phyloP scores from a whole-genome alignment of 768 basidiomycete species.

The Pleurotus tuoliensis region DNA sequence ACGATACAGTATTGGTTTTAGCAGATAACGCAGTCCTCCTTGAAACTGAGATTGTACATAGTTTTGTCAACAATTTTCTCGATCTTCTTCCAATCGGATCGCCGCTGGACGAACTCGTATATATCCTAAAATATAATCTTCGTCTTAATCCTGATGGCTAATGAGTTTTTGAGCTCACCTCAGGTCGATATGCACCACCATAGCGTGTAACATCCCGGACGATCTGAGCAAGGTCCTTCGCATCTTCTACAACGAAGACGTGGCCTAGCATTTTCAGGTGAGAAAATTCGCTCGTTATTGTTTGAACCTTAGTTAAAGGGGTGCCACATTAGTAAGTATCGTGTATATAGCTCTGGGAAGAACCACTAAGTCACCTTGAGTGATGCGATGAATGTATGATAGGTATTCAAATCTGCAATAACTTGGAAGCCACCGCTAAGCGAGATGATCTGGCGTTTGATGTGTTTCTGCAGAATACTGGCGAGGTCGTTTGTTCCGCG shows the following conservation, averaged over 20 bases:
- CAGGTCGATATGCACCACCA: constrained; percentile 91
- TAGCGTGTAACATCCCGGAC: constrained; percentile 94
- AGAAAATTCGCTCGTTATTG: constrained; percentile 86
- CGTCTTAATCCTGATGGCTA: background rate
- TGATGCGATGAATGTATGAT: constrained; percentile 83
- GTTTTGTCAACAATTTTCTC: constrained; percentile 94
- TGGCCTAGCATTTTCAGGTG: constrained; percentile 97
- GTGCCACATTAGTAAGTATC: background rate
- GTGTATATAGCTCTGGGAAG: background rate
- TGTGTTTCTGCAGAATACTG: constrained; percentile 93
- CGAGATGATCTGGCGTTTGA: constrained; percentile 96
- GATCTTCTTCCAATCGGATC: constrained; percentile 98
- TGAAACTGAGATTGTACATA: constrained; percentile 91
- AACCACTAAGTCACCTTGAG: constrained; percentile 56
- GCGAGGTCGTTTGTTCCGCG: background rate
- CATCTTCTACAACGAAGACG: constrained; percentile 92
- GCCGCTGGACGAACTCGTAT: constrained; percentile 92
- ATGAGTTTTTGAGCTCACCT: constrained; percentile 45
- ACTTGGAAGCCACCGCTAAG: constrained; percentile 92
- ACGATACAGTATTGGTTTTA: constrained; percentile 18
- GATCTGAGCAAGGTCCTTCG: constrained; percentile 94
- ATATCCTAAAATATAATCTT: constrained; percentile 48
- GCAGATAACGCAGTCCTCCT: constrained; percentile 78
- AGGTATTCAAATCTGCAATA: constrained; percentile 93
- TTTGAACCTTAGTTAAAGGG: constrained; percentile 47